Base-by-base conservation (phyloP, 2,329 filamentous ascomycete species). In the Exophiala phaeomuriformis region DNA sequence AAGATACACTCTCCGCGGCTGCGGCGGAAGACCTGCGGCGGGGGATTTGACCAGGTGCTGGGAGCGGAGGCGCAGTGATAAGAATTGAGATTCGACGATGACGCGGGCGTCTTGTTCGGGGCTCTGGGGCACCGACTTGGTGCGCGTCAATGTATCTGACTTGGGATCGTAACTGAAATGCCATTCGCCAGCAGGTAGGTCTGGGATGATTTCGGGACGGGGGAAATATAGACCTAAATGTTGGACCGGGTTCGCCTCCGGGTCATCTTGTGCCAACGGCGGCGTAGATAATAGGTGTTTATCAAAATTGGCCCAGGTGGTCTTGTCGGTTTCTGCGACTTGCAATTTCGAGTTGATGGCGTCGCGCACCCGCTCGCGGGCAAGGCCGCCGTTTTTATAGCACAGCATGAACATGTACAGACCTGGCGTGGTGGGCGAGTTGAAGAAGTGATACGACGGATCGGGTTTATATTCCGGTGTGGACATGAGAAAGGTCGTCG, bases 381-480 rank as follows among this genome's bases (percentile, higher is more conserved):
- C 91, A 1, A 97, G 82, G 1, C 90, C 90, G 62, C 93, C 93
- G 72, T 98, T 98, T 73, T 97, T 97, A 77, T 97, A 98, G 78
- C 93, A 98, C 35, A 98, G 82, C 93, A 98, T 98, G 72, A 98
- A 97, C 93, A 98, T 97, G 79, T 95, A 96, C 56, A 96, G 80
- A 1, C 87, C 89, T 0, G 84, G 75, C 0, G 89, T 95, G 42
- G 90, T 93, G 1, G 93, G 93, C 71, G 97, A 90, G 75, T 96
- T 95, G 81, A 97, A 94, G 77, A 97, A 95, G 75, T 98, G 93
- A 66, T 95, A 95, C 4, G 86, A 82, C 2, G 89, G 87, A 66
- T 96, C 85, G 1, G 93, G 89, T 68, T 85, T 85, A 77, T 95
- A 97, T 64, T 81, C 78, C n/a, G 88, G 84, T 3, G 93, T 97